Evolutionary conservation across 495 filamentous ascomycete genomes (phyloP).

Genomic region (Penicillium arizonense): DNA sequence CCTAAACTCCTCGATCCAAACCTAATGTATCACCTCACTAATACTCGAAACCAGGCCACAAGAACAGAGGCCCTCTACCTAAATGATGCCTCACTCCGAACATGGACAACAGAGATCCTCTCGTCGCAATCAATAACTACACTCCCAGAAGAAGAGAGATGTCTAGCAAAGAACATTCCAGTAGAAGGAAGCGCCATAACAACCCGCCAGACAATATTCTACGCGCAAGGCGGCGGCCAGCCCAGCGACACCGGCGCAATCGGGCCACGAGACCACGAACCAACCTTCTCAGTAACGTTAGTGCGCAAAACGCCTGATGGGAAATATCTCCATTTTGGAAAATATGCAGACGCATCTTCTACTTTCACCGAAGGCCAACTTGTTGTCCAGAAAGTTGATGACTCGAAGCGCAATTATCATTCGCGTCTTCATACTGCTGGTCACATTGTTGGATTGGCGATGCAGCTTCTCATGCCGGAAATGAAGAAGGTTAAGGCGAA

Average conservation of each 20-base stretch:
- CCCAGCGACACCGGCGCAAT: slow-evolving; percentile 60
- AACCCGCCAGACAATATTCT: slow-evolving; percentile 59
- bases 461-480: slow-evolving; percentile 49
- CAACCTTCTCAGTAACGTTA: slow-evolving; percentile 47
- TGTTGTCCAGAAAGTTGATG: slow-evolving; percentile 53
- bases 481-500: slow-evolving; percentile 62
- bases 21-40: neutral
- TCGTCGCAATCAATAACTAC: slow-evolving; percentile 44
- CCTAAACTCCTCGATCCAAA: neutral
- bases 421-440: slow-evolving; percentile 64
- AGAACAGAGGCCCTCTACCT: slow-evolving; percentile 48
- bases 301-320: slow-evolving; percentile 49
- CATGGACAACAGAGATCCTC: slow-evolving; percentile 42
- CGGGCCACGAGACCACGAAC: slow-evolving; percentile 16
- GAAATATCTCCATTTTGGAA: slow-evolving; percentile 58
- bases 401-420: slow-evolving; percentile 51
- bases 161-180: slow-evolving; percentile 21
- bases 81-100: slow-evolving; percentile 50
- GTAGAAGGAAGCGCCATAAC: slow-evolving; percentile 36
- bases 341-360: slow-evolving; percentile 29
- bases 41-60: slow-evolving; percentile 2
- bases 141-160: slow-evolving; percentile 45
- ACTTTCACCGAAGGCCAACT: slow-evolving; percentile 35
- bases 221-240: slow-evolving; percentile 66
- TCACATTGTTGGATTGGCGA: slow-evolving; percentile 60